Base-by-base conservation (phyloP, 257 asterid genomes). In the Verbena officinalis region DNA sequence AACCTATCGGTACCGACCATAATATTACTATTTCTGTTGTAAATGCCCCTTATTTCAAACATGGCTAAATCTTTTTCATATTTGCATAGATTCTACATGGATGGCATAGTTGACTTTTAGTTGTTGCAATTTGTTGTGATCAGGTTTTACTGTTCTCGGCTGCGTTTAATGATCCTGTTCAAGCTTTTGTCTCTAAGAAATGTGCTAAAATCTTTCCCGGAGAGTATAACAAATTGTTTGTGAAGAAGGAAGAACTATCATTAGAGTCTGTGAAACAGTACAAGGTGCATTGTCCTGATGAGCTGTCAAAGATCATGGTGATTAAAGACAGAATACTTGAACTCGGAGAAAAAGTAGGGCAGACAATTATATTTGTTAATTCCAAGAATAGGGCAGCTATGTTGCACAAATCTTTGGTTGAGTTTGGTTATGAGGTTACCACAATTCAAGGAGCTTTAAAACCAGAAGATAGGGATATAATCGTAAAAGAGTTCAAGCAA, bases 201-300 rank as follows among this genome's bases (percentile, higher is more conserved):
- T 77, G 73, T 13, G 77, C 69, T 51, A 79, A 75, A 17, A 77
- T 77, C 12, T 87, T 88, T 38, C 77, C 77, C 5, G 59, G 68
- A 77, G 95, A 86, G 40, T 83, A 84, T 71, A 94, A 90, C 68
- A 86, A 90, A 64, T 77, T 94, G 92, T 86, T 86, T 62, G 83
- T 81, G 40, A 75, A 72, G 58, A 75, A 81, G 77, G 86, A 81
- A 72, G 87, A 78, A 52, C 64, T 81, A 4, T 72, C 84, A 0
- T 55, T 81, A 75, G 78, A 86, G 9, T 69, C 87, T 15, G 82
- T 81, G 12, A 81, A 78, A 68, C 87, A 81, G 62, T 81, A 82
- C 64, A 94, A 88, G 76, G 97, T 94, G 69, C 80, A 74, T 33
- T 86, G 95, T 72, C 99, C 97, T 0, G 97, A 90, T 64, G 99